Evolutionary conservation across 2,329 filamentous ascomycete species (phyloP).

Genomic region (Verticillium dahliae): DNA sequence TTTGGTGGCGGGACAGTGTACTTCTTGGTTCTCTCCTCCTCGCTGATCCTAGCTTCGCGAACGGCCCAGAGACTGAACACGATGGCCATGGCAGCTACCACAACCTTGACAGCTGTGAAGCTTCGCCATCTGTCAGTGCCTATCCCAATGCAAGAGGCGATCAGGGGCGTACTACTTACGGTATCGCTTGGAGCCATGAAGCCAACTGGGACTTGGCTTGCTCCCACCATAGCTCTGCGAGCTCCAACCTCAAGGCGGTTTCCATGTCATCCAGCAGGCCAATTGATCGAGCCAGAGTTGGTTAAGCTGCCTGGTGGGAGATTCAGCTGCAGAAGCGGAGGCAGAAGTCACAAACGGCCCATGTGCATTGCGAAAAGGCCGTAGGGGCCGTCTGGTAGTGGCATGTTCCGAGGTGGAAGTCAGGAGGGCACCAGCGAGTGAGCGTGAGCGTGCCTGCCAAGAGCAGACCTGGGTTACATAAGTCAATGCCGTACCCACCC

Average conservation of each 20-base stretch:
- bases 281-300: neutral
- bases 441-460: neutral
- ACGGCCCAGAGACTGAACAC: conserved; percentile 22
- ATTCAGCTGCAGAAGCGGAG: neutral
- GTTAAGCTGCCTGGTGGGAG: neutral
- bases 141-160: neutral
- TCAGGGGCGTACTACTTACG: neutral
- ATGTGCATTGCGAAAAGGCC: too few species aligned
- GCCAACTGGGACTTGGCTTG: neutral
- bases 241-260: neutral
- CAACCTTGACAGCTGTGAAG: conserved; percentile 13
- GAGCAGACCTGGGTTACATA: neutral
- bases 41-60: conserved; percentile 17
- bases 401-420: neutral
- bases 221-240: neutral
- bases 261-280: neutral
- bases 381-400: neutral
- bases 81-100: conserved; percentile 21
- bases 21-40: conserved; percentile 37
- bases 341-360: too few species aligned
- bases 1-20: conserved; percentile 60
- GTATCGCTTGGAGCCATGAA: neutral
- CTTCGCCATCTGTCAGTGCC: neutral
- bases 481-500: neutral
- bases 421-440: neutral